Base-by-base conservation (phyloP, 139 green algal genomes). In the Chlorella sorokiniana region DNA sequence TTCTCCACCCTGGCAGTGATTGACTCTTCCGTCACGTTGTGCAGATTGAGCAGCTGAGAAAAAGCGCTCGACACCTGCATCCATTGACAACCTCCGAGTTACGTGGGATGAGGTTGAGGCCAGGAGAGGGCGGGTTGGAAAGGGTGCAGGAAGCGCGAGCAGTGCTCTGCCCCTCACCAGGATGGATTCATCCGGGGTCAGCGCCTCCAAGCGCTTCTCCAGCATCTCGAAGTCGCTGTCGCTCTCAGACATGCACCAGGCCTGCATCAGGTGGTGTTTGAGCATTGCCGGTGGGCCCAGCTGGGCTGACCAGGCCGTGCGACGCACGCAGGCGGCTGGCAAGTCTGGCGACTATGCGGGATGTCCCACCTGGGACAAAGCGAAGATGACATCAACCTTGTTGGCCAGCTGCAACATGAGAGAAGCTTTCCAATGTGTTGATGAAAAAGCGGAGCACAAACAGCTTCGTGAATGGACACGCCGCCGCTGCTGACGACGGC, bases 1-100 rank as follows among this genome's bases (percentile, higher is more conserved):
- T 90, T 84, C 77, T 96, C 93, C 33, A 87, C 85, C 51, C 94
- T 87, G 4, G 89, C 91, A 59, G 91, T 93, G 76, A 88, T 86
- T 70, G 96, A 92, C 59, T 95, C 93, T 84, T 97, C 94, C 3
- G 91, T 94, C 41, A 97, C 88, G 81, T 98, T 98, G 92, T 98
- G 95, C 83, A 98, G 91, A 84, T 97, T 98, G 67, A 98, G 88
- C 87, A 97, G 94, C 83, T 98, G 92, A 14, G 88, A 94, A 83
- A 98, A 98, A 31, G 91, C 86, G 67, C 81, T 92, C 37, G 94
- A 87, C 22, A 97, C 93, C 92, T 97, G 88, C 62, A 38, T 10
- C 59, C 48, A 11, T 61, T 20, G 2, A 41, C 27, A 14, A 20
- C 64, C 44, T 16, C 37, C 23, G 59, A 27, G 59, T 27, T 18